Evolutionary conservation across 805 yeast genomes (phyloP), one percentile per base, ranked within the genome.

Genomic region (Ogataea dorogensis): DNA sequence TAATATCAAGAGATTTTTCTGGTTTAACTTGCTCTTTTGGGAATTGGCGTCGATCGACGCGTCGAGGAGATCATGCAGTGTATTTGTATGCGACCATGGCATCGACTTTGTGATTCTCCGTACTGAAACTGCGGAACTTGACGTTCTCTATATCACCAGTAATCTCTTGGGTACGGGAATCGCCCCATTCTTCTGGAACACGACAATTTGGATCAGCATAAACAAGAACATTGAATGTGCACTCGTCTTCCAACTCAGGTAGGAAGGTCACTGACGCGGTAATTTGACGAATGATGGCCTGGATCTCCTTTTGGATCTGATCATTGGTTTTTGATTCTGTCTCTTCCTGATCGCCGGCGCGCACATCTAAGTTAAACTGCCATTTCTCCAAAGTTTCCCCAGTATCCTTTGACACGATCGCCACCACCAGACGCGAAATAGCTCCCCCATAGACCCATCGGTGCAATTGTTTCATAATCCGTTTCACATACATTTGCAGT

Each of bases 191-290:
- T 9, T 69, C 62, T 0, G 96, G 95, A 2, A 83, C 80, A 33
- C 70, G 70, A 3, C 81, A 75, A 24, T 64, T 63, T 1, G 82
- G 80, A 47, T 81, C 84, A 0, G 96, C 84, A 52, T 81, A 83
- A 0, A 88, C 96, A 35, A 87, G 63, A 1, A 89, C 91, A 51
- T 84, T 87, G 59, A 89, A 87, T 0, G 96, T 85, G 52, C 81
- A 77, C 9, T 70, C 77, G 11, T 52, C 58, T 8, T 75, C 76
- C 18, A 89, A 62, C 16, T 81, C 71, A 0, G 98, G 98, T 25
- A 89, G 67, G 54, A 88, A 87, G 0, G 96, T 77, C 2, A 85
- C 86, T 26, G 93, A 80, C 0, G 95, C 86, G 0, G 95, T 86
- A 33, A 89, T 84, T 50, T 89, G 97, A 35, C 96, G 73, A 24